phyloP scores from a whole-genome alignment of 2,329 filamentous ascomycete species.

The Ascochyta fabae region DNA sequence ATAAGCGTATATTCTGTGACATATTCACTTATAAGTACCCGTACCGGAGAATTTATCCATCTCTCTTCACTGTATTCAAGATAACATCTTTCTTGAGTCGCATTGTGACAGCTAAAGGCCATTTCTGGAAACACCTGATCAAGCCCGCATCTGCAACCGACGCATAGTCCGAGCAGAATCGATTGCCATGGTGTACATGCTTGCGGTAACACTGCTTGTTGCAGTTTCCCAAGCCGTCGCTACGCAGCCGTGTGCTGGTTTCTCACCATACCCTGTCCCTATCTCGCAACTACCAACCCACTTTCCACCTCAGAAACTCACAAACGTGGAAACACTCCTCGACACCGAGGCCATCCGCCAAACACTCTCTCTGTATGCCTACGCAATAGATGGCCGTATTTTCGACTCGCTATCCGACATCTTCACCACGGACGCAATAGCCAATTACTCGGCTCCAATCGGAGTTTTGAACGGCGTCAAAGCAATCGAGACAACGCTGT shows the following conservation, averaged over 20 bases:
- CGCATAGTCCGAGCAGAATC: too few species aligned
- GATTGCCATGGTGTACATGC: not conserved
- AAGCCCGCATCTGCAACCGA: too few species aligned
- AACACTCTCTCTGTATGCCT: conserved; percentile 5
- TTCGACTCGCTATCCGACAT: not conserved
- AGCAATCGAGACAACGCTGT: not conserved
- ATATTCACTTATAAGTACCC: too few species aligned
- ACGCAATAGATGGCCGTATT: not conserved
- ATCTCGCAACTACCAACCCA: not conserved
- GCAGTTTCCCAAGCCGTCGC: not conserved
- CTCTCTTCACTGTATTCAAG: too few species aligned
- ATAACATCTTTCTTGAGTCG: too few species aligned
- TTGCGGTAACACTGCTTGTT: not conserved
- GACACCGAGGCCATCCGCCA: conserved; percentile 5
- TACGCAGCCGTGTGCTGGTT: not conserved
- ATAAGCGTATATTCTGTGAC: too few species aligned
- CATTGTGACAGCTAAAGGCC: too few species aligned
- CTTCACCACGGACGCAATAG: conserved; percentile 1
- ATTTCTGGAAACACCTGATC: too few species aligned
- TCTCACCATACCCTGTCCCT: not conserved
- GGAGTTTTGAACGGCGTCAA: conserved; percentile 1
- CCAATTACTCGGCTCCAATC: conserved; percentile 6
- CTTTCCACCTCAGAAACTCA: conserved; percentile 2
- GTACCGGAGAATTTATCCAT: too few species aligned
- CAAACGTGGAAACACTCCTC: not conserved